Evolutionary conservation across 768 basidiomycete species (phyloP).

Genomic region (button mushroom (Agaricus bisporus)): DNA sequence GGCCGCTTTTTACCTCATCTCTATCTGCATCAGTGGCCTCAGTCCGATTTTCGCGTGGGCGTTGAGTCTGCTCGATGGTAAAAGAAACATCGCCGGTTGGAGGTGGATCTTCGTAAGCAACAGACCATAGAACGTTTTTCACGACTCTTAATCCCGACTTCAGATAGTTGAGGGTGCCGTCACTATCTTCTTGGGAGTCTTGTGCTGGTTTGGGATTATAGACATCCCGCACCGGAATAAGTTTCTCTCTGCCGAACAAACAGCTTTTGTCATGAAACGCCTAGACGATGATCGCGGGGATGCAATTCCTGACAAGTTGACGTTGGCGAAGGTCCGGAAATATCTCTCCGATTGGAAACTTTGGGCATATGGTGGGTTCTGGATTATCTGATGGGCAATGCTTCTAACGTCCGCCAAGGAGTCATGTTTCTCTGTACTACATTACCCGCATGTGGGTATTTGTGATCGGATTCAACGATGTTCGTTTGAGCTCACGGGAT

Average conservation of each 20-base stretch:
- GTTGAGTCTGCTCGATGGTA: constrained; percentile 34
- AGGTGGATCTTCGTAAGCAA: constrained; percentile 42
- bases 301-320: constrained; percentile 37
- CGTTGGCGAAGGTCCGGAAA: constrained; percentile 26
- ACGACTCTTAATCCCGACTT: not conserved
- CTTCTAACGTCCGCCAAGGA: constrained; percentile 18
- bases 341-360: constrained; percentile 41
- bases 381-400: not conserved
- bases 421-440: constrained; percentile 38
- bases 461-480: not conserved
- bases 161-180: constrained; percentile 42
- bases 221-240: constrained; percentile 43
- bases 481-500: not conserved
- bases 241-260: constrained; percentile 38
- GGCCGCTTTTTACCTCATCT: constrained; percentile 34
- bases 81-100: constrained; percentile 37
- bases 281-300: constrained; percentile 48
- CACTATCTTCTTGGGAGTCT: constrained; percentile 32
- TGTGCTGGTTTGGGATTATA: constrained; percentile 37
- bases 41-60: constrained; percentile 39
- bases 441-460: constrained; percentile 34
- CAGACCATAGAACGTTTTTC: not conserved
- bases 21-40: constrained; percentile 33
- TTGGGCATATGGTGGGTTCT: constrained; percentile 36
- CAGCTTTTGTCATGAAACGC: constrained; percentile 35